A percentile compares a stretch with the other conserved stretches of the same genome.
phyloP scores from a whole-genome alignment of 805 yeast species.

The Blastobotrys peoriensis region DNA sequence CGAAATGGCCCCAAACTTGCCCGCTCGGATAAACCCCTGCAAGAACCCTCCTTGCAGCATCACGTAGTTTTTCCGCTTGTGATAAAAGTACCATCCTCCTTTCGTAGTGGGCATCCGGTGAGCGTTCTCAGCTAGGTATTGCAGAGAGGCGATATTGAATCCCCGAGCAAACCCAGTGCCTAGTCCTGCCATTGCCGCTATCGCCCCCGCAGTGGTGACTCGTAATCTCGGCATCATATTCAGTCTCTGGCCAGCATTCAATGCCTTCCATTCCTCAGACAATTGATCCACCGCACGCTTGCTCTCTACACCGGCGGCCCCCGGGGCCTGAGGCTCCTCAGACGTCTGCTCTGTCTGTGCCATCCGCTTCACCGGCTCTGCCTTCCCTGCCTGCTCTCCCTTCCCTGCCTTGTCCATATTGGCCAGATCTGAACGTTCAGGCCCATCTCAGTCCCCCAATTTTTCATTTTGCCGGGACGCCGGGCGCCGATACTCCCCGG shows the following conservation, averaged over 20 bases:
- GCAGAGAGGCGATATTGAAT: slow-evolving; percentile 46
- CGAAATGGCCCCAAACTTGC: slow-evolving; percentile 40
- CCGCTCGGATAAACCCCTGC: slow-evolving; percentile 40
- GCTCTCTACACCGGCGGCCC: no score
- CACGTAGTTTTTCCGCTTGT: slow-evolving; percentile 74
- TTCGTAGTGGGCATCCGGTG: slow-evolving; percentile 71
- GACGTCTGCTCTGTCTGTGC: no score
- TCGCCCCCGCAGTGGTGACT: slow-evolving; percentile 12
- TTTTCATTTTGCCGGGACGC: no score
- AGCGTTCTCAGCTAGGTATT: slow-evolving; percentile 72
- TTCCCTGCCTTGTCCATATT: no score
- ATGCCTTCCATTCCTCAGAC: neutral
- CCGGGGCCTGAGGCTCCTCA: no score
- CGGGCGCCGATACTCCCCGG: neutral
- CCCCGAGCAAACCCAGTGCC: slow-evolving; percentile 54
- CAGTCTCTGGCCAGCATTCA: slow-evolving; percentile 10
- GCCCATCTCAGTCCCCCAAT: no score
- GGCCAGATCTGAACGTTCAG: no score
- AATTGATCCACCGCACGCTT: no score
- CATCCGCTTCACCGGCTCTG: no score
- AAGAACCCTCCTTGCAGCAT: slow-evolving; percentile 52
- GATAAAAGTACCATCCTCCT: slow-evolving; percentile 87
- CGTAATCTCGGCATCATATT: slow-evolving; percentile 15
- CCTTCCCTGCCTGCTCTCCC: no score
- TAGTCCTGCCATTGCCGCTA: slow-evolving; percentile 23